Base-by-base conservation (phyloP, 2,329 filamentous ascomycete genomes). In the Alternaria triticimaculans region DNA sequence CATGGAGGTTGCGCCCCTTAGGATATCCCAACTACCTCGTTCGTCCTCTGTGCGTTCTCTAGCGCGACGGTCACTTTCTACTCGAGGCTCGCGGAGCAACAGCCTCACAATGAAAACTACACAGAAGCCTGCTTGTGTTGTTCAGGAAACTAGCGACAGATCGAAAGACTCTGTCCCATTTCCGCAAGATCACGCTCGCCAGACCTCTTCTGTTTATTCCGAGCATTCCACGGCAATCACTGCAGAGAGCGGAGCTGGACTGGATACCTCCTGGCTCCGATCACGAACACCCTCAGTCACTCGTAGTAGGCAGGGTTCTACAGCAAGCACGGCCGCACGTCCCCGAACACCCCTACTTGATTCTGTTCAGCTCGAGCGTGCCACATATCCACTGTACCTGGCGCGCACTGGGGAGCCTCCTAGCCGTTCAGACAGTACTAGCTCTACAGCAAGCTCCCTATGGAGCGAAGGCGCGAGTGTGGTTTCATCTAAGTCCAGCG, bases 121-220 rank as follows among this genome's bases (percentile, higher is more conserved):
- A 12, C 56, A 70, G 8, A 68, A 72, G 58, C 79, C 75, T 60
- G 78, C 82, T 46, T 81, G 80, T 26, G 62, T 81, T 9, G 73
- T 81, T 2, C 77, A 80, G 26, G 78, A 79, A 1, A 80, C 81
- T 50, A 79, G 78, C 12, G 80, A 81, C 28, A 80, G 77, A 1
- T 58, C 77, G 18, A 79, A 77, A 26, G 67, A 72, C 30, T 65
- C 71, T 6, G 64, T 65, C 4, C 25, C 64, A 20, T 60, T 55
- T 5, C 51, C 67, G 28, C 49, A 66, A 3, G 54, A 56, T 11
- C 49, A 49, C 9, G 20, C 37, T 10, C 58, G 54, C 10, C 63
- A 55, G 23, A 10, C 49, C 10, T 60, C 46, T n/a, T 62, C 50
- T 14, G 63, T 54, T 14, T 61, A 60, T 45, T 65, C 62, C 12